Evolutionary conservation across 345 rosid species (phyloP), one percentile per base, ranked within the genome.

Genomic region (Crucihimalaya himalaica): DNA sequence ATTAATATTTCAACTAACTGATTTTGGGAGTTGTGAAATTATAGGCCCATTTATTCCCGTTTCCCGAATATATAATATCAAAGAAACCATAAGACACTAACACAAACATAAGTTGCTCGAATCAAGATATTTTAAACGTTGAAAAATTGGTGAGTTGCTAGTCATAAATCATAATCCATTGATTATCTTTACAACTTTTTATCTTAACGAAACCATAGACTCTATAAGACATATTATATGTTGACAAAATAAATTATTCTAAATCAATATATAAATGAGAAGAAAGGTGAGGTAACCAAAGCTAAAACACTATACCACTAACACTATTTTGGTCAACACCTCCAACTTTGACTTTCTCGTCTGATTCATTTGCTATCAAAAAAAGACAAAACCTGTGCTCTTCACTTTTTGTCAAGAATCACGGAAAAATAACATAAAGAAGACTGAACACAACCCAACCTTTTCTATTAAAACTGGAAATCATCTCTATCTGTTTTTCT

Each of bases 381-480:
- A 43, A 32, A 15, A n/a, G 71, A 73, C 64, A 54, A 18, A 39
- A 40, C 56, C 40, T 16, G 57, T 8, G 23, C 46, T 32, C 39
- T 21, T 56, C 59, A 35, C 58, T 27, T 25, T 57, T 54, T 32
- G 15, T 32, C 39, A 34, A 73, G 20, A 63, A 61, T 39, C 20
- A 61, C 6, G 12, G 43, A 19, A 14, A 42, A 4, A 40, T 53
- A 63, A 74, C 23, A 34, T 10, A 37, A 37, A 65, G 32, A 60
- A 67, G 60, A 3, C 6, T 19, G 1, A 59, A 59, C 55, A 68
- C 29, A 75, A 31, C 14, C 40, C 69, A 51, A 75, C 55, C 5
- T 74, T 73, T 58, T 67, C 61, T 74, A 66, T 74, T 58, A 39
- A 74, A 74, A 66, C 78, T 66, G 11, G 35, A 29, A 58, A 46